Percentiles rank a stretch among this genome's conserved stretches.
Evolutionary conservation across 1,139 yeast species (phyloP).

Genomic region (Saccharomyces hybrid): DNA sequence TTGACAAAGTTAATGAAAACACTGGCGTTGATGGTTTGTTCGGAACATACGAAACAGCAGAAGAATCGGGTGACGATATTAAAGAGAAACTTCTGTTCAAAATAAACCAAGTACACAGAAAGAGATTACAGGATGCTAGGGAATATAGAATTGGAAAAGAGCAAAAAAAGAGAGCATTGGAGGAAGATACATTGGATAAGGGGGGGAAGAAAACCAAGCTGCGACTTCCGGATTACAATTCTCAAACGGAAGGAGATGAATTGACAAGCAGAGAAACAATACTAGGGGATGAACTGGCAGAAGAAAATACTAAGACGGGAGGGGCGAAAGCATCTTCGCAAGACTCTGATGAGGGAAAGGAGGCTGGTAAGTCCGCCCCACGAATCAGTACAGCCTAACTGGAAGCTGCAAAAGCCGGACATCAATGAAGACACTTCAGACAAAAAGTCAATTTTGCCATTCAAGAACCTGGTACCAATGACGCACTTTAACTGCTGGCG

Average conservation of each 20-base stretch:
- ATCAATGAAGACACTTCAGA: background rate
- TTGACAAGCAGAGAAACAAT: background rate
- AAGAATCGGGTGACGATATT: conserved; percentile 5
- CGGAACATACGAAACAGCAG: conserved; percentile 5
- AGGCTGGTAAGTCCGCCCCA: background rate
- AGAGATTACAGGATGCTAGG: conserved; percentile 19
- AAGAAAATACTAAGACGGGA: background rate
- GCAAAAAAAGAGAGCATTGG: conserved; percentile 12
- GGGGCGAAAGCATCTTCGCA: background rate
- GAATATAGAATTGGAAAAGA: conserved; percentile 12
- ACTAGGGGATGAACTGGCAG: background rate
- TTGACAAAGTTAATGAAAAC: conserved; percentile 23
- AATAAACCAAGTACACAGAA: conserved; percentile 13
- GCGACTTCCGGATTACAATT: background rate
- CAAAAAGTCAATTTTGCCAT: too few species aligned
- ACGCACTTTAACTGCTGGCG: too few species aligned
- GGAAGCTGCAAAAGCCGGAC: background rate
- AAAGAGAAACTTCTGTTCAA: conserved; percentile 6
- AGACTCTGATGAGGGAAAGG: background rate
- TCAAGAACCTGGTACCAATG: too few species aligned
- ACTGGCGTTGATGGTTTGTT: conserved; percentile 25
- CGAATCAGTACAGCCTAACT: background rate
- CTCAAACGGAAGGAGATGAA: background rate
- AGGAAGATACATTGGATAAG: conserved; percentile 4
- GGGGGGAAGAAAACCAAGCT: background rate